Base-by-base conservation (phyloP, 1,284 basidiomycete genomes). In the Ganoderma resinaceum region DNA sequence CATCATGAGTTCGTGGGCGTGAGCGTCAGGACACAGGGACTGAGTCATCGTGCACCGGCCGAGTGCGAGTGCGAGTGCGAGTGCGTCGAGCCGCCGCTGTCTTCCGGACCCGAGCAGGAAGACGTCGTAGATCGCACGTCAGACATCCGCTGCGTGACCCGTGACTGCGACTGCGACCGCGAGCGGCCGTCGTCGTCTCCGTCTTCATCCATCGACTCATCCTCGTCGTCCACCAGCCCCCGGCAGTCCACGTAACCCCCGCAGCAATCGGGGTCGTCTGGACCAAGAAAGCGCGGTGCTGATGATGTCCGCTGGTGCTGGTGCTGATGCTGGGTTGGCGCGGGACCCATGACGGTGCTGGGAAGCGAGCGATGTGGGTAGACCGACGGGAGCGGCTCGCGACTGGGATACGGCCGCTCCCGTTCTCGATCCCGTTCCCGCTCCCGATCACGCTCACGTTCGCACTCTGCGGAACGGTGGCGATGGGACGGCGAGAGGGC, bases 191-290 rank as follows among this genome's bases (percentile, higher is more conserved):
- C 66, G 38, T 73, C 70, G 42, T 73, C 71, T 26, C 65, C 55
- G 23, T 73, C 72, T 26, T 66, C 55, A 20, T 70, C 63, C 61
- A 66, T 66, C 20, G 65, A 65, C 23, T 68, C 67, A 29, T 49
- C 59, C 20, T 72, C 70, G 29, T 76, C 73, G 37, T 72, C 81
- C 52, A 79, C 77, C n/a, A 86, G 78, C n/a, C 79, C 81, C 23
- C 78, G 78, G 74, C 86, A 86, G 73, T 87, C 84, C 65, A 87
- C 68, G 53, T 84, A 81, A 16, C 86, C 86, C 31, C 83, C 85
- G 70, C 85, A 86, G 74, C 85, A 87, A 46, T 76, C 74, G 14
- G 73, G 63, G 59, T 70, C 67, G 57, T 62, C 53, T 9, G 69
- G 69, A 3, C 63, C 67, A 2, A 67, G 62, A 35, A 66, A 70